Percentiles rank a stretch among this genome's conserved stretches.
These are phyloP conservation scores for Flaveria robusta DNA, from an alignment of 129 eudicot species.

Conservation along the genomic window DNA sequence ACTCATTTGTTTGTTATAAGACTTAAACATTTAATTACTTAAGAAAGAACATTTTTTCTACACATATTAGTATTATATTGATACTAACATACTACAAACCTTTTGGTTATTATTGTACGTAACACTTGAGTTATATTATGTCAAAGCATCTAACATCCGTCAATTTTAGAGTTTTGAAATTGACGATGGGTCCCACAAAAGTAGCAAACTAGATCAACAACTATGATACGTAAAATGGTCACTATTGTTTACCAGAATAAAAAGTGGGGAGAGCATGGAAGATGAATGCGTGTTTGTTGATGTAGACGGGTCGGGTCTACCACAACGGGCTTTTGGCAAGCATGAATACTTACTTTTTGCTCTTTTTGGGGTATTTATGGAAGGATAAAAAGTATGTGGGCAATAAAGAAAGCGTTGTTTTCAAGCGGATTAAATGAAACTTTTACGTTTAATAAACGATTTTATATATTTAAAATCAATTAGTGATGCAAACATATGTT, in stretches of 20 bases:
- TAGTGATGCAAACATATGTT: background rate
- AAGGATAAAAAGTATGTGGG: constrained; percentile 26
- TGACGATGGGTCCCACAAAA: background rate
- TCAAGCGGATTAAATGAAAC: constrained; percentile 14
- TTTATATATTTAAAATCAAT: background rate
- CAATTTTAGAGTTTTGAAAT: background rate
- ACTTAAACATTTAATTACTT: no score
- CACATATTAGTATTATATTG: no score
- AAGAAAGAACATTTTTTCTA: no score
- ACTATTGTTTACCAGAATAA: background rate
- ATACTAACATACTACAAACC: no score
- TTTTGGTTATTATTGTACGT: no score
- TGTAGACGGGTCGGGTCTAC: constrained; percentile 16
- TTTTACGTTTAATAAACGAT: background rate
- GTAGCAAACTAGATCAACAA: background rate
- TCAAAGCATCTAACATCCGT: background rate
- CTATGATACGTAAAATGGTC: background rate
- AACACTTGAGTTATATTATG: background rate
- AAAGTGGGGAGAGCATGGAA: background rate
- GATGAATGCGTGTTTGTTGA: constrained; percentile 1
- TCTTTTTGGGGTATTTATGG: constrained; percentile 14
- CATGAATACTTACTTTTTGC: constrained; percentile 28
- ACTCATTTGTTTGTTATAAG: no score
- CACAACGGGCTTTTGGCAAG: constrained; percentile 19
- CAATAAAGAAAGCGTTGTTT: constrained; percentile 33